Base-by-base conservation (phyloP, 306 rosid species). In the Dryas octopetala region DNA sequence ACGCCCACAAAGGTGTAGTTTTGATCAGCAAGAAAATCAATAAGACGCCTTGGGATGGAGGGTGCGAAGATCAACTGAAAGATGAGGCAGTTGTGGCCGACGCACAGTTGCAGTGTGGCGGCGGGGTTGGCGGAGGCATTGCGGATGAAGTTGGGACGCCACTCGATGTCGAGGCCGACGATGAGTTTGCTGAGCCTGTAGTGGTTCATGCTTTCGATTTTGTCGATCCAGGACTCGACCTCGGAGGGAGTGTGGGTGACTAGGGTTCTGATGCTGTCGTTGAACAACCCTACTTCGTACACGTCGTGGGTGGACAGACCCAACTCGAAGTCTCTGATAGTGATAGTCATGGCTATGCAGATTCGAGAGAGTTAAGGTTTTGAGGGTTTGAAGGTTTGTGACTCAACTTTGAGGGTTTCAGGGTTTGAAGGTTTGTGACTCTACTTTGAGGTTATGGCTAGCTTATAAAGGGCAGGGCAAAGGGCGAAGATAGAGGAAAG, bases 151-250 rank as follows among this genome's bases (percentile, higher is more conserved):
- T 28, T 11, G 0, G 91, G 85, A 28, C 80, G 81, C 88, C 88
- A 87, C n/a, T 87, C 87, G n/a, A 87, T 78, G 57, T 87, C 88
- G 66, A 84, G 83, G 11, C 88, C 90, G 28, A 82, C 81, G 23
- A 86, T 68, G 23, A 86, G 87, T 38, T 48, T 55, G 48, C 19
- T 0, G 2, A 5, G 7, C 65, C 12, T 26, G 58, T 4, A 1
- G 6, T 74, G 68, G 62, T 43, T 45, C 5, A 38, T 8, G 79
- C 15, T 5, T 44, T 66, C 66, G 6, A 23, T 62, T 49, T 7
- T 1, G 40, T 2, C 0, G 41, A 88, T 17, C 92, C 92, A 88
- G 3, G 17, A 45, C 5, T 28, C 38, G 23, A 72, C 85, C 48
- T 61, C 81, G 62, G 63, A 44, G 52, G 86, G 67, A 1, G 3